Base-by-base conservation (phyloP, 805 yeast species). In the Monosporozyma yasuniensis region DNA sequence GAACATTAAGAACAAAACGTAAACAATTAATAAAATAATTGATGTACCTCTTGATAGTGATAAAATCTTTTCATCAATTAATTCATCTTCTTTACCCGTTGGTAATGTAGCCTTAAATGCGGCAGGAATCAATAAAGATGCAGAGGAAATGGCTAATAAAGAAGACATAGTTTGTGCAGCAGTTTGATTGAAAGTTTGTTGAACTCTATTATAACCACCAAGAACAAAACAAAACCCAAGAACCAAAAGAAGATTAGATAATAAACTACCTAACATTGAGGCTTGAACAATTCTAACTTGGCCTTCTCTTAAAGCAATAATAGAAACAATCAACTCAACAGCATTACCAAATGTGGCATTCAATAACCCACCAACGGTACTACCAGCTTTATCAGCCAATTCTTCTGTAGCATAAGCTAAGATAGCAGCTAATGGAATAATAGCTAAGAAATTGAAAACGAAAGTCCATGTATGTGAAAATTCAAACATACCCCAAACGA, bases 321-420 rank as follows among this genome's bases (percentile, higher is more conserved):
- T 73, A 1, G 96, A 86, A 34, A 93, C 98, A 66, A 93, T 93
- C 52, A 93, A 80, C 71, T 93, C 99, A 21, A 93, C 96, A 2
- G 98, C 98, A 66, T 93, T 93, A 52, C 99, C 99, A 65, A 93
- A 87, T 9, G 98, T 90, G 2, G 99, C 99, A 69, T 93, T 93
- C 61, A 93, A 74, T 55, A 93, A 74, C 0, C 98, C 98, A 12
- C 99, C 98, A 22, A 91, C 56, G 9, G 97, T 90, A 61, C 88
- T 86, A 52, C 98, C 97, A 32, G 88, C 88, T 55, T 84, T 82
- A 51, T 80, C 86, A 42, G 96, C 80, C 50, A 93, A 74, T 61
- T 89, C 95, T 67, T 93, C 99, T 4, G 99, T 93, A 39, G 96
- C 95, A 69, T 75, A 88, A 0, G 96, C 95, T 51, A 93, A 73